phyloP scores from a whole-genome alignment of 495 filamentous ascomycete species.

The Neurospora hispaniola region DNA sequence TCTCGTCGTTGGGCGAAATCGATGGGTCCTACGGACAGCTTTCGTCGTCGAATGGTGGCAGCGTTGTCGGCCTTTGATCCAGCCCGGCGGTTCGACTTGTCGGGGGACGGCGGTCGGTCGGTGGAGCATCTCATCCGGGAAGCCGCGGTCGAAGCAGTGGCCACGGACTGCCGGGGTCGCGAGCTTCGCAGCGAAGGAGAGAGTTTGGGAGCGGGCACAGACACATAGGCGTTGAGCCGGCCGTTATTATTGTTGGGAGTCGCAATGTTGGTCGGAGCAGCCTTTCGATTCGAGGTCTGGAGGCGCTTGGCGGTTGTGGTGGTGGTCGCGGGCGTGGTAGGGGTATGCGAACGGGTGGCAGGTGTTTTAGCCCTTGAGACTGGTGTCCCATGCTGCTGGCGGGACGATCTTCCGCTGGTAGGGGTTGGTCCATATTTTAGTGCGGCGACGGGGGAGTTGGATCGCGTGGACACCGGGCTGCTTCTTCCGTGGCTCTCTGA shows the following conservation, averaged over 20 bases:
- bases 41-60: conserved; percentile 28
- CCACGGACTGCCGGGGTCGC: conserved; percentile 67
- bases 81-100: conserved; percentile 28
- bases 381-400: conserved; percentile 17
- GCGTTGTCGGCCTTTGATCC: conserved; percentile 20
- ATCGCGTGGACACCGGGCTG: conserved; percentile 38
- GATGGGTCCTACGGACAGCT: conserved; percentile 51
- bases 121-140: conserved; percentile 46
- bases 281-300: conserved; percentile 21
- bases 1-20: conserved; percentile 71
- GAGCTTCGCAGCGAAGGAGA: conserved; percentile 74
- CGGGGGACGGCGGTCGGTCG: conserved; percentile 28
- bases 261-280: conserved; percentile 19
- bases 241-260: conserved; percentile 16
- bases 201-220: conserved; percentile 36
- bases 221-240: conserved; percentile 45
- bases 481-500: conserved; percentile 25
- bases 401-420: conserved; percentile 28
- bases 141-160: conserved; percentile 54
- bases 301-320: conserved; percentile 23
- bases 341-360: conserved; percentile 21
- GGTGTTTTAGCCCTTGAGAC: conserved; percentile 25
- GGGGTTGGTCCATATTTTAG: conserved; percentile 21
- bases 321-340: conserved; percentile 13
- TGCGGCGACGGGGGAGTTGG: conserved; percentile 36